These are phyloP conservation scores for Trichophyton equinum DNA, from an alignment of 2,329 filamentous ascomycete genomes.

Conservation along the genomic window DNA sequence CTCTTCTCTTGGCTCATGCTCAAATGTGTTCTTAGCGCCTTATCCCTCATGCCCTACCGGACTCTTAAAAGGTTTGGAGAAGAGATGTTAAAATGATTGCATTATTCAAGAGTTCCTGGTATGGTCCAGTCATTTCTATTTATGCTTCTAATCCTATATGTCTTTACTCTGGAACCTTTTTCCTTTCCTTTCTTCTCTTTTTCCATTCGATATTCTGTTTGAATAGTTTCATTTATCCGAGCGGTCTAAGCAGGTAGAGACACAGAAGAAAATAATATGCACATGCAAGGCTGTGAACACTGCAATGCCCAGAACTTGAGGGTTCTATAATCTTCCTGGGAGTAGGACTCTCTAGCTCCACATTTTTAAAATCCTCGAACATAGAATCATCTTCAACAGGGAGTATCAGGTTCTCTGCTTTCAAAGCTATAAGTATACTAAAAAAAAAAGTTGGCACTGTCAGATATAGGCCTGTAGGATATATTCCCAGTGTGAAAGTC, in stretches of 20 bases:
- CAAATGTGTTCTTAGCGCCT: background rate
- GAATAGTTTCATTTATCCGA: background rate
- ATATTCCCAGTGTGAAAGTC: background rate
- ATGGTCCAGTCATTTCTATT: background rate
- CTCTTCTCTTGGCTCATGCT: slow-evolving; percentile 6
- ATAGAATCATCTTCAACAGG: background rate
- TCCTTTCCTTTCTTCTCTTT: background rate
- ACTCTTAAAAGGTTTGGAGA: background rate
- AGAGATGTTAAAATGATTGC: slow-evolving; percentile 2
- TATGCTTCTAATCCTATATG: background rate
- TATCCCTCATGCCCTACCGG: background rate
- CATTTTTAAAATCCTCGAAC: background rate
- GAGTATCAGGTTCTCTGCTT: background rate
- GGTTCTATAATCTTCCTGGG: background rate
- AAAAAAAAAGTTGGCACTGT: too few relatives aligned
- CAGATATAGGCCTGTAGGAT: too few relatives aligned
- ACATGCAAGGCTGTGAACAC: too few relatives aligned
- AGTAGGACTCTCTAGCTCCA: background rate
- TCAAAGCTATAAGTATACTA: background rate
- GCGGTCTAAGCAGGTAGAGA: slow-evolving; percentile 2
- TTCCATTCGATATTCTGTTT: background rate
- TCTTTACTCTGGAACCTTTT: too few relatives aligned
- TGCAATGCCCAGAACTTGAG: too few relatives aligned
- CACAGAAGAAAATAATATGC: background rate
- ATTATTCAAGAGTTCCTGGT: background rate